These are phyloP conservation scores for Waltiozyma sp. DNA, from an alignment of 1,139 yeast genomes.

Conservation along the genomic window DNA sequence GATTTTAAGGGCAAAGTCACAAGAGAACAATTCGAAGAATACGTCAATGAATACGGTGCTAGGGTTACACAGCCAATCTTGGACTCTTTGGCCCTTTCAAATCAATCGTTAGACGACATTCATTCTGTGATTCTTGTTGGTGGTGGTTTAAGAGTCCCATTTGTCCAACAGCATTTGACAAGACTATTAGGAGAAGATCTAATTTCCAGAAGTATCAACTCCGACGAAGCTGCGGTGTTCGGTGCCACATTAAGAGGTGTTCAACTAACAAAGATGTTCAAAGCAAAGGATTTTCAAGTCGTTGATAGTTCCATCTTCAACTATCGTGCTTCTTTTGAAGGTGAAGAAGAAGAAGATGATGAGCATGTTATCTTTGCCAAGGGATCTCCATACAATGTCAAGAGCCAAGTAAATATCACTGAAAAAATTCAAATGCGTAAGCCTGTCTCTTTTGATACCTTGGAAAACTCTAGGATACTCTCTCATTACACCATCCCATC, in stretches of 20 bases:
- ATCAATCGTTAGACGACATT: slow-evolving; percentile 28
- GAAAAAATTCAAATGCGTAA: slow-evolving; percentile 6
- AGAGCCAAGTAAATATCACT: slow-evolving; percentile 26
- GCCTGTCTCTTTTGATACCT: slow-evolving; percentile 28
- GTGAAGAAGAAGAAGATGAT: slow-evolving; percentile 12
- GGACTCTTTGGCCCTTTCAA: slow-evolving; percentile 33
- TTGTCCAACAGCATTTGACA: slow-evolving; percentile 53
- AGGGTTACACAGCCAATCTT: slow-evolving; percentile 45
- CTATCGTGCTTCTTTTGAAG: slow-evolving; percentile 28
- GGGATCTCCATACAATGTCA: slow-evolving; percentile 28
- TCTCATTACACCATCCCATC: slow-evolving; percentile 18
- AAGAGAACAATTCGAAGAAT: slow-evolving; percentile 69
- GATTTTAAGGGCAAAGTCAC: slow-evolving; percentile 62
- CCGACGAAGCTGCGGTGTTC: slow-evolving; percentile 89
- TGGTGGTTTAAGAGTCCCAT: slow-evolving; percentile 87
- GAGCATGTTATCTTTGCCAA: slow-evolving; percentile 27
- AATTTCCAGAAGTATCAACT: slow-evolving; percentile 81
- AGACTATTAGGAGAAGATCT: slow-evolving; percentile 47
- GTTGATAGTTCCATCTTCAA: slow-evolving; percentile 42
- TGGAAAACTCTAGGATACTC: slow-evolving; percentile 42
- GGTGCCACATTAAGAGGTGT: slow-evolving; percentile 85
- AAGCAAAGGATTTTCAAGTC: slow-evolving; percentile 49
- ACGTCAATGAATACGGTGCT: slow-evolving; percentile 32
- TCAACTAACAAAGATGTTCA: slow-evolving; percentile 45
- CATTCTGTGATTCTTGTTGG: slow-evolving; percentile 76